Evolutionary conservation across 2,329 filamentous ascomycete species (phyloP), one percentile per base, ranked within the genome.

Genomic region (Colletotrichum scovillei): DNA sequence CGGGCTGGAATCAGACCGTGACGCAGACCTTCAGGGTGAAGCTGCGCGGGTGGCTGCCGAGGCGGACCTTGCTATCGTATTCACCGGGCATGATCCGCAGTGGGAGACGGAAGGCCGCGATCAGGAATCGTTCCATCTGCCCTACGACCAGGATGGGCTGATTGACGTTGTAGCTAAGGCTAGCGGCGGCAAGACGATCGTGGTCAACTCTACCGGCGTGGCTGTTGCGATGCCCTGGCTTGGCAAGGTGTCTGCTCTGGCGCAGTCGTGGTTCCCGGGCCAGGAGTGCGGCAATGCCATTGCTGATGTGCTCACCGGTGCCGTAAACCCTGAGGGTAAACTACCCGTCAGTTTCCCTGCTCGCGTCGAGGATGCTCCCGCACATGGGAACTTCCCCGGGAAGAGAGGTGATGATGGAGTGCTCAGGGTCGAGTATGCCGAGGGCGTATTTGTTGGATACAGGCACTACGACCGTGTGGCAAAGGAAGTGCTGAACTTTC

Each of bases 381-480:
- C 90, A 0, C 91, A 91, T 79, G 85, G 91, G 74, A 93, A 93
- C 82, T 93, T 81, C 75, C 81, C 81, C 1, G 80, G 87, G 3
- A 89, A 92, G 79, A 49, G 64, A 2, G 76, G 78, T 19, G 76
- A 76, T 32, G 73, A 80, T 22, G 80, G 79, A 1, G 88, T 89
- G 67, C 85, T 91, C 60, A 86, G 89, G 75, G 90, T 91, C 3
- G 83, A 91, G 2, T 93, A 93, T 75, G 90, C 89, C n/a, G 92
- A 93, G 79, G 92, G 92, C 60, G 87, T 94, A 57, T 93, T 92
- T 78, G 85, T 93, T 49, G 92, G 92, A 0, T 93, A 94, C 80
- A 86, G 91, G 24, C 90, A 90, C 82, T 93, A 92, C 77, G 91
- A 94, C 77, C 91, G 89, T 75, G 68, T 80, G n/a, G 84, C 85